Percentiles rank a stretch among this genome's conserved stretches.
phyloP scores from a whole-genome alignment of 2,329 filamentous ascomycete species.

The Volutella citrinella region DNA sequence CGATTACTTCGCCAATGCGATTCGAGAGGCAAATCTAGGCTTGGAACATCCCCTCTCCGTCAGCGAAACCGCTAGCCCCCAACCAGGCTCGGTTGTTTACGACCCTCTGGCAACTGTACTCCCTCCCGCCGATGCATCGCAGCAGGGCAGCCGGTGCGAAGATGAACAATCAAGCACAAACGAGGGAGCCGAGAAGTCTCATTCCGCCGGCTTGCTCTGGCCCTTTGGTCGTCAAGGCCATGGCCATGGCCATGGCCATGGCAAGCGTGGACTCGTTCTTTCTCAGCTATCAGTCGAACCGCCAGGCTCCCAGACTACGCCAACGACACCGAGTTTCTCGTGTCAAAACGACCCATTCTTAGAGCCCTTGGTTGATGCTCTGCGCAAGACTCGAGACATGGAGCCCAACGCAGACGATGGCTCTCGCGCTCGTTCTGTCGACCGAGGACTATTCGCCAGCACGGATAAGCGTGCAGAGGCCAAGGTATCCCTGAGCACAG shows the following conservation, averaged over 20 bases:
- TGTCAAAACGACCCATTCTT: too few relatives aligned
- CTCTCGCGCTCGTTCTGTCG: conserved; percentile 60
- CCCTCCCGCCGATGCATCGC: conserved; percentile 23
- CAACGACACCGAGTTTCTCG: conserved; percentile 36
- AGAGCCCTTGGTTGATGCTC: conserved; percentile 35
- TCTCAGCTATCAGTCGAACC: conserved; percentile 34
- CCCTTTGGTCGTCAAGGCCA: conserved; percentile 38
- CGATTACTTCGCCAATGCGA: conserved; percentile 48
- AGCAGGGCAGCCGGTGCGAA: conserved; percentile 24
- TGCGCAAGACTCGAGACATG: conserved; percentile 40
- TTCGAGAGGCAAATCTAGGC: conserved; percentile 31
- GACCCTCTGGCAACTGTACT: conserved; percentile 40
- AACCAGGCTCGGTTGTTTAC: conserved; percentile 30
- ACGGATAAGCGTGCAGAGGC: conserved; percentile 63
- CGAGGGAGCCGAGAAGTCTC: conserved; percentile 23
- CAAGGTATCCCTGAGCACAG: conserved; percentile 60
- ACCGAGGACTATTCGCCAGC: conserved; percentile 57
- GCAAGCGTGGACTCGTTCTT: conserved; percentile 40
- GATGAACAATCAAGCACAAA: conserved; percentile 18
- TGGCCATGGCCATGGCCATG: conserved; percentile 36
- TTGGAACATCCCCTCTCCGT: conserved; percentile 23
- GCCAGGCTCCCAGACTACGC: conserved; percentile 27
- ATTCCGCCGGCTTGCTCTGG: conserved; percentile 24
- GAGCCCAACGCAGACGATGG: conserved; percentile 40
- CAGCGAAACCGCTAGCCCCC: conserved; percentile 21